Evolutionary conservation across 108 stramenopile species (phyloP), one percentile per base, ranked within the genome.

Genomic region (Epipyxis sp.): DNA sequence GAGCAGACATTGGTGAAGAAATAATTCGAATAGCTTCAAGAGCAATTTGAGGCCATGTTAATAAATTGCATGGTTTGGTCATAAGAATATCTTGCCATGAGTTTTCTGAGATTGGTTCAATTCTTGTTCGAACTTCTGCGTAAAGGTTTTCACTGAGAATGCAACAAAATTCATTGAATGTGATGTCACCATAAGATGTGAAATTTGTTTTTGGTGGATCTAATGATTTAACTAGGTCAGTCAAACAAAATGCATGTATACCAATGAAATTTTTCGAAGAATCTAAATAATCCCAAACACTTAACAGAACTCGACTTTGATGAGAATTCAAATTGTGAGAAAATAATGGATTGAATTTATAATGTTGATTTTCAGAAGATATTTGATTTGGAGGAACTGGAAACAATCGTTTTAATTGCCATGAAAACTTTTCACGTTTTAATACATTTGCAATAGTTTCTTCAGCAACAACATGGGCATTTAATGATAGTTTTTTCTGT

Each of bases 121-220:
- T n/a, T 16, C 20, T 3, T 10, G 3, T 27, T 10, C 71, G 71
- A 57, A 57, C 6, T 6, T 57, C 50, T 10, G 3, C 50, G 3
- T 43, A 27, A 3, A 74, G 44, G 27, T 43, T 43, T 39, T 74
- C 13, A 27, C 41, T 74, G 3, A 74, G 43, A 3, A 25, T 25
- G 50, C 71, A 74, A 42, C 34, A 10, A 32, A 74, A 6, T 37
- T 74, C 71, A 32, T 74, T 42, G 25, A 74, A 74, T 29, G 43
- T 37, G n/a, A 42, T 74, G 3, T 74, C n/a, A 10, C 13, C 6
- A 50, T 20, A 50, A 6, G 46, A 50, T 50, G 46, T 50, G 6
- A 50, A 50, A 50, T 20, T 50, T 20, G 46, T 13, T 13, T 50
- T 13, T 6, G 46, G 46, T 13, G 46, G 46, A 13, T 50, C 13